Base-by-base conservation (phyloP, 768 basidiomycete genomes). In the Hericium coralloides region DNA sequence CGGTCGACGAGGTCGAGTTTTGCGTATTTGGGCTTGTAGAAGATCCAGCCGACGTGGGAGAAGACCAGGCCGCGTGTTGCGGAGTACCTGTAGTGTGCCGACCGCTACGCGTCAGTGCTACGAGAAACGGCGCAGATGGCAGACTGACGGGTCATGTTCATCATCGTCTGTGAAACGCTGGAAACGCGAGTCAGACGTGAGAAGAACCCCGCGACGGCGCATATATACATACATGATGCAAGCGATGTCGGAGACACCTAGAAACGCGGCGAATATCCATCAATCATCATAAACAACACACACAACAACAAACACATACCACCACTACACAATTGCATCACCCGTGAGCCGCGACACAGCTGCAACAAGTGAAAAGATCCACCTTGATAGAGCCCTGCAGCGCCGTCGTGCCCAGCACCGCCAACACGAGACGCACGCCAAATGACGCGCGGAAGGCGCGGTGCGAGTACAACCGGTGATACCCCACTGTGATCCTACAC, bases 11-110 rank as follows among this genome's bases (percentile, higher is more conserved):
- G 67, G 39, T 76, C 73, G 72, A 91, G 72, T 20, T 80, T 74
- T 25, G 77, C 73, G 64, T 91, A 90, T 1, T 64, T 77, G 1
- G 87, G 82, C 67, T 89, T 88, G 72, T 74, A 83, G 68, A 92
- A 91, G 63, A 91, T 90, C 89, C 90, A 92, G 1, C 89, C 90
- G 74, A 90, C 80, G 62, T 91, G 89, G 6, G 87, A 85, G 65
- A 81, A 89, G 53, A 86, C 76, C 2, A 92, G 68, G 0, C 90
- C 89, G 25, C 77, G 75, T 0, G 86, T 85, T 0, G 89, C 90
- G 17, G 85, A 76, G 65, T 92, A 92, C 3, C 84, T 85, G 53
- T n/a, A n/a, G n/a, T n/a, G n/a, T 20, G 43, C 43, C 17, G 43
- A 10, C 43, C 20, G 15, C 20, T 6, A 43, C 43, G 20, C n/a